A percentile compares a stretch with the other conserved stretches of the same genome.
Evolutionary conservation across 2,329 filamentous ascomycete species (phyloP).

Genomic region (Ophiocordyceps unilateralis): DNA sequence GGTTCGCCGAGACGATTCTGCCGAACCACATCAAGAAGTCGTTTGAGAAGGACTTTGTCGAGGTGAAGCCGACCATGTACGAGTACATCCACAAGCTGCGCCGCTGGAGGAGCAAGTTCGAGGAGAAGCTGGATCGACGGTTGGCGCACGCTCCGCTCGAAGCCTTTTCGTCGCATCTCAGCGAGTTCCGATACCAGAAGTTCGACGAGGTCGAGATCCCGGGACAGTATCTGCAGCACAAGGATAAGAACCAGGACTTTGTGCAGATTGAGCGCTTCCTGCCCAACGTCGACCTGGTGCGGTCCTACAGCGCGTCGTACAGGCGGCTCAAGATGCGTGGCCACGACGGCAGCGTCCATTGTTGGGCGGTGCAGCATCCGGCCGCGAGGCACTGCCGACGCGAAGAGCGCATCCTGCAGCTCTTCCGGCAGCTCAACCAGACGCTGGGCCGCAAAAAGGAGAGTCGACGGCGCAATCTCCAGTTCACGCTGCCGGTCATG

Average conservation of each 20-base stretch:
- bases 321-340: conserved; percentile 88
- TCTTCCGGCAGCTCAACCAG: conserved; percentile 96
- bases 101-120: conserved; percentile 92
- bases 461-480: conserved; percentile 77
- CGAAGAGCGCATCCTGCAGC: conserved; percentile 85
- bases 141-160: conserved; percentile 60
- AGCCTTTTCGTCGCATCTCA: conserved; percentile 74
- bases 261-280: conserved; percentile 94
- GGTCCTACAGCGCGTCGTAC: conserved; percentile 81
- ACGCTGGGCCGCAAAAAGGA: conserved; percentile 86
- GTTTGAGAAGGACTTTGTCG: conserved; percentile 95
- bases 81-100: conserved; percentile 97
- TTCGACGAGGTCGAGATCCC: conserved; percentile 98
- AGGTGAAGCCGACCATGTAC: conserved; percentile 89
- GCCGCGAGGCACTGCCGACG: conserved; percentile 81
- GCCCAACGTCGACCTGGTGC: conserved; percentile 82
- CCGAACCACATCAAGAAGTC: conserved; percentile 89
- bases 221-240: conserved; percentile 90
- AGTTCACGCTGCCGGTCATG: conserved; percentile 93
- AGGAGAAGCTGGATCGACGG: conserved; percentile 87
- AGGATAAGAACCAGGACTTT: conserved; percentile 98
- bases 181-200: conserved; percentile 93
- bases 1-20: conserved; percentile 91
- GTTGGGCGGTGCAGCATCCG: conserved; percentile 92
- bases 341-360: conserved; percentile 92